Evolutionary conservation across 1,284 basidiomycete genomes (phyloP), one percentile per base, ranked within the genome.

Genomic region (Pseudozyma sp.): DNA sequence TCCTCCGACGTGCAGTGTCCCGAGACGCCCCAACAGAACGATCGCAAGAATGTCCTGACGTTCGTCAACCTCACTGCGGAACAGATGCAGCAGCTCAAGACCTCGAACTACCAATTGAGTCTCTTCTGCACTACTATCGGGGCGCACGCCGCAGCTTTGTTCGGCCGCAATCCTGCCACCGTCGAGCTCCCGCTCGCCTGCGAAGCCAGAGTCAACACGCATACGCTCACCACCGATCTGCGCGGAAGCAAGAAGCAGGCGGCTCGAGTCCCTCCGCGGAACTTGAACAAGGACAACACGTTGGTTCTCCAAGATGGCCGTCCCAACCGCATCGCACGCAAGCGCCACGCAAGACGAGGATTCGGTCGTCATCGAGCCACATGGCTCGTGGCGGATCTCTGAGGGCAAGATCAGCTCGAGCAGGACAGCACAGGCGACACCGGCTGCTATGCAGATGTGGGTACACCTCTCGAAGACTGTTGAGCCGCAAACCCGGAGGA

Each of bases 341-440:
- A 85, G 87, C 30, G 92, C 91, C 4, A 89, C 92, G 0, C 92
- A 94, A 31, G 88, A 87, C 57, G 89, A 94, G 8, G 96, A 99
- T 59, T 92, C 95, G 74, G 94, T 99, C 11, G 88, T 96, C 42
- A 90, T 99, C 10, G 95, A 99, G 85, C 89, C 94, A 0, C 91
- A 96, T 82, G 95, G 94, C 0, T 90, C 94, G 80, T 99, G 97
- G 97, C 94, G 96, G 82, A 94, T 94, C 0, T 87, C 89, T 16
- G 93, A 98, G 84, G 89, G 92, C 85, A 92, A 91, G 83, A 91
- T 90, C 79, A 67, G 53, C 14, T 81, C 71, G 35, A 50, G 42
- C 19, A 58, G 62, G 13, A 50, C 58, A 7, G 57, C 54, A n/a
- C 61, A 50, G 34, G 50, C 51, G 11, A 57, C 54, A 24, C 54